Evolutionary conservation across 768 basidiomycete species (phyloP).

Genomic region (Rhodotorula diobovata): DNA sequence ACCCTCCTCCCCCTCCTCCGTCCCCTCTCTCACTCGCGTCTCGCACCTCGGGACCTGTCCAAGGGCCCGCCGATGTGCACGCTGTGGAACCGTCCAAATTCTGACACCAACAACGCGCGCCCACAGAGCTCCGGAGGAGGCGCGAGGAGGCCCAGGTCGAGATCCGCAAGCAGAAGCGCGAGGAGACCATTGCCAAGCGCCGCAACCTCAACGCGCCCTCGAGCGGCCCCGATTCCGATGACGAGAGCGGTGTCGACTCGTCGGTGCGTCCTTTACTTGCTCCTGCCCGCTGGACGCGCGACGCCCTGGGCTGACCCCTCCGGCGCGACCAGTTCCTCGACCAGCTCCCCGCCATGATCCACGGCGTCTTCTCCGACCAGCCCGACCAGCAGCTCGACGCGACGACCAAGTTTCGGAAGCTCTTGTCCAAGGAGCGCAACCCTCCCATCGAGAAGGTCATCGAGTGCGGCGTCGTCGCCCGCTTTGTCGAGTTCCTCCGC

Average conservation of each 20-base stretch:
- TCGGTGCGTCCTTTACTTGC: slow-evolving; percentile 61
- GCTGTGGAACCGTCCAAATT: no score
- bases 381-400: slow-evolving; percentile 88
- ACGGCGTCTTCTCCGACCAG: slow-evolving; percentile 86
- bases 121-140: slow-evolving; percentile 79
- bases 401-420: slow-evolving; percentile 96
- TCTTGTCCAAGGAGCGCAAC: slow-evolving; percentile 98
- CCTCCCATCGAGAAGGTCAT: slow-evolving; percentile 98
- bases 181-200: slow-evolving; percentile 97
- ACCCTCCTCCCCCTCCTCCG: background rate
- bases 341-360: slow-evolving; percentile 69
- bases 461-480: slow-evolving; percentile 91
- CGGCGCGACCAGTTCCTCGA: slow-evolving; percentile 48
- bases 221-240: slow-evolving; percentile 78
- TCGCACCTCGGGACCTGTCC: no score
- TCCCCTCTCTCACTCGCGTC: background rate
- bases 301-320: slow-evolving; percentile 42
- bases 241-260: slow-evolving; percentile 68
- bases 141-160: slow-evolving; percentile 98
- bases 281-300: slow-evolving; percentile 53
- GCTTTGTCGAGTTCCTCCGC: slow-evolving; percentile 91
- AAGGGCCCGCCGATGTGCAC: no score
- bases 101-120: no score
- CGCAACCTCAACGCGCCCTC: slow-evolving; percentile 69
- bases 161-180: slow-evolving; percentile 95